These are phyloP conservation scores for Pyricularia sp. DNA, from an alignment of 2,329 filamentous ascomycete species.

Conservation along the genomic window DNA sequence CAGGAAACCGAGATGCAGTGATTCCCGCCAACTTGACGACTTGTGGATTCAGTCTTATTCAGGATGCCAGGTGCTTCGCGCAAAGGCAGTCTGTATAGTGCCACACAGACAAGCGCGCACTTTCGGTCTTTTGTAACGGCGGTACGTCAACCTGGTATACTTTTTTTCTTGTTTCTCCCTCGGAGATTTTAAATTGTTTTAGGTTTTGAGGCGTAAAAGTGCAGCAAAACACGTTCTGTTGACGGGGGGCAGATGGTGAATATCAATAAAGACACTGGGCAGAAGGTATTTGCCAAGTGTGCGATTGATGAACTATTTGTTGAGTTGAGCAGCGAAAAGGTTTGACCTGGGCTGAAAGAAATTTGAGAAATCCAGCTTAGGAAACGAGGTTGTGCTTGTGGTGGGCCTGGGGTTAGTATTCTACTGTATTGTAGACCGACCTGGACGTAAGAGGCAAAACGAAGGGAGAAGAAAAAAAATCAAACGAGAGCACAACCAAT, in stretches of 20 bases:
- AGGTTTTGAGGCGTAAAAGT: background rate
- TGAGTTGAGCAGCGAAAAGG: background rate
- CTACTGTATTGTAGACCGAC: background rate
- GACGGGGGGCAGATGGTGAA: background rate
- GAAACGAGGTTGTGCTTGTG: background rate
- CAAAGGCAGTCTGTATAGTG: background rate
- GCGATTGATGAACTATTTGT: background rate
- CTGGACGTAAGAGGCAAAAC: background rate
- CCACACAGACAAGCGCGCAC: background rate
- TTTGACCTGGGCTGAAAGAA: background rate
- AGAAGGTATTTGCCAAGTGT: background rate
- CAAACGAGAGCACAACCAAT: background rate
- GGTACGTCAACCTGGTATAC: background rate
- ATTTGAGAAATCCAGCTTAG: background rate
- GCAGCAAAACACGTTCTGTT: background rate
- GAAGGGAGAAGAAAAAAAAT: background rate
- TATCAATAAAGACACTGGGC: background rate
- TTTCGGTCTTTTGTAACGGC: background rate
- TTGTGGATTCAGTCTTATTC: constrained; percentile 1
- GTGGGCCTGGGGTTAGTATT: background rate
- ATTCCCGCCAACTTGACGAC: constrained; percentile 25
- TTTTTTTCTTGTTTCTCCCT: background rate
- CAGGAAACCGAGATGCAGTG: constrained; percentile 51
- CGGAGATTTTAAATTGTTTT: background rate
- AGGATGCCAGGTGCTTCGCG: background rate